Conservation (phyloP, 148 eudicot genomes). For the Vaccinium corymbosum region DNA sequence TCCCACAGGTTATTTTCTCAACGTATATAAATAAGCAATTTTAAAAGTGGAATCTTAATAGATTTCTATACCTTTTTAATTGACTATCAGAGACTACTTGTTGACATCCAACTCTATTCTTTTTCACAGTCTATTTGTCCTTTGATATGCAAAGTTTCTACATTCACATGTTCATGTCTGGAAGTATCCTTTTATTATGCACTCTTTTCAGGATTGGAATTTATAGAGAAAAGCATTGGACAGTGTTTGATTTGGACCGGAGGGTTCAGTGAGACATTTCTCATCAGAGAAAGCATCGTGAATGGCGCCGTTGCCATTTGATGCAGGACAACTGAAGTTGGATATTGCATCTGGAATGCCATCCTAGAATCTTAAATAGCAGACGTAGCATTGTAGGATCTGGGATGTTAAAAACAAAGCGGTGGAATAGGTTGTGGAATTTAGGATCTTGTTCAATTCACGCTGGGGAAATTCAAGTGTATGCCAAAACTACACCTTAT, state of each 20-base stretch:
- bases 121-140: background rate
- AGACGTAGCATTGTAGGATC: background rate
- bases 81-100: background rate
- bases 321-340: background rate
- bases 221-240: background rate
- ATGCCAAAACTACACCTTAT: background rate
- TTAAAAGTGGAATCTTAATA: background rate
- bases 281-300: background rate
- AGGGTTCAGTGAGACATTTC: background rate
- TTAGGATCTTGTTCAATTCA: background rate
- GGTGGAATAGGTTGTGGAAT: background rate
- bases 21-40: background rate
- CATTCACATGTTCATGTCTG: background rate
- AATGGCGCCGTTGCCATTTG: background rate
- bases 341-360: conserved; percentile 4
- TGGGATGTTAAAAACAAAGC: background rate
- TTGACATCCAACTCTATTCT: background rate
- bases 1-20: background rate
- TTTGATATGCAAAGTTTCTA: background rate
- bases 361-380: background rate
- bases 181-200: background rate
- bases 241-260: conserved; percentile 6
- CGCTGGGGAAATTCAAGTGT: background rate
- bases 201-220: conserved; percentile 3
- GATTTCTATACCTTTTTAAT: background rate